Evolutionary conservation across 345 rosid genomes (phyloP).

Genomic region (Odontarrhena argentea): DNA sequence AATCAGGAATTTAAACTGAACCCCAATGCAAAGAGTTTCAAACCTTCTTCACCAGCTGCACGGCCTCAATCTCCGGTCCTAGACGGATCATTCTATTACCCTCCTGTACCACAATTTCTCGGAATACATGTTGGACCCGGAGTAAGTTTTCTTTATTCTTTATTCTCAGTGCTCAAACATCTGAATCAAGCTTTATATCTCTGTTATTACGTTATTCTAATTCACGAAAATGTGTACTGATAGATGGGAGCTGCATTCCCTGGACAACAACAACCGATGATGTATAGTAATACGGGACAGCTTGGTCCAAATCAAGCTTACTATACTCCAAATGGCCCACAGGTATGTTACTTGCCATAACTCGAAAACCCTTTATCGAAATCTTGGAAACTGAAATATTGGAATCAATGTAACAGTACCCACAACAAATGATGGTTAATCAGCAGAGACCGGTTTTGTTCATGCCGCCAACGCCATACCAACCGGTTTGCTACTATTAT

Average conservation of each 20-base stretch:
- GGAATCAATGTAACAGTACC: conserved; percentile 27
- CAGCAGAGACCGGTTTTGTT: conserved; percentile 72
- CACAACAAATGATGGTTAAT: conserved; percentile 67
- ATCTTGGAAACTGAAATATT: background rate
- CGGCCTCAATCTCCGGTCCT: conserved; percentile 69
- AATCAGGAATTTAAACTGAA: conserved; percentile 89
- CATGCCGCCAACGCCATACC: conserved; percentile 62
- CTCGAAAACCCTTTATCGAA: background rate
- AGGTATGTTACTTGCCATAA: conserved; percentile 46
- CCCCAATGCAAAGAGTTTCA: conserved; percentile 94
- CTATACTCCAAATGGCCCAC: conserved; percentile 67
- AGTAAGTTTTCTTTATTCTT: conserved; percentile 47
- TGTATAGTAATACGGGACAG: conserved; percentile 55
- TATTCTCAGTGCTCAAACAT: background rate
- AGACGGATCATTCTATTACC: conserved; percentile 71
- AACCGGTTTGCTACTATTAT: conserved; percentile 57
- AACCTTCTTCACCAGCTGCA: conserved; percentile 70
- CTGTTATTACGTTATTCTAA: conserved; percentile 11
- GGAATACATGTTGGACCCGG: conserved; percentile 69
- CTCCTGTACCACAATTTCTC: conserved; percentile 60
- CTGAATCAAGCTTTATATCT: background rate
- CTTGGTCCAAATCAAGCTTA: conserved; percentile 49
- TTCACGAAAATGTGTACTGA: conserved; percentile 29
- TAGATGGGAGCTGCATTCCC: conserved; percentile 64
- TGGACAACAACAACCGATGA: conserved; percentile 64